Conservation (phyloP, 495 filamentous ascomycete species). For the Xeromyces bisporus region DNA sequence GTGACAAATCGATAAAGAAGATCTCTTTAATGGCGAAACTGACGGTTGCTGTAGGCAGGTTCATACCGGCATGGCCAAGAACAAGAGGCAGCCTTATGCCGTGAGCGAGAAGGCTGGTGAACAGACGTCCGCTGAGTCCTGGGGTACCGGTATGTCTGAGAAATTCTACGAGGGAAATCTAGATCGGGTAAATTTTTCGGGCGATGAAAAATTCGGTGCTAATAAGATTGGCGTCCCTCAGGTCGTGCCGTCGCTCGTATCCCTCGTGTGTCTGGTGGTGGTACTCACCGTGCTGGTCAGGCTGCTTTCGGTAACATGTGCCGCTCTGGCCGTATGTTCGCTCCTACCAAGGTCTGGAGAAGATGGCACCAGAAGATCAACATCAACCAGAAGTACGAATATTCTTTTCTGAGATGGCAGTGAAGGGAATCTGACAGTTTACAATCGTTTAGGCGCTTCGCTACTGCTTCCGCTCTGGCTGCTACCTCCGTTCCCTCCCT, state of each 20-base stretch:
- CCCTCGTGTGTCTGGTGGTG: slow-evolving; percentile 98
- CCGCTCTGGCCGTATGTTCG: slow-evolving; percentile 99
- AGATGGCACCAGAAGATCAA: slow-evolving; percentile 99
- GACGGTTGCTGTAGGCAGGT: slow-evolving; percentile 42
- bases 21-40: slow-evolving; percentile 9
- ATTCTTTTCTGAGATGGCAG: too few species aligned
- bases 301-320: slow-evolving; percentile 99
- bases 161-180: background rate
- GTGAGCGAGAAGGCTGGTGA: slow-evolving; percentile 99
- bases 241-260: slow-evolving; percentile 99
- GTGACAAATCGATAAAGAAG: background rate
- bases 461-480: slow-evolving; percentile 89
- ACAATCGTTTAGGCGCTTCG: slow-evolving; percentile 55
- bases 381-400: slow-evolving; percentile 73
- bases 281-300: slow-evolving; percentile 99
- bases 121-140: slow-evolving; percentile 98
- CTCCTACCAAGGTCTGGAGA: slow-evolving; percentile 98
- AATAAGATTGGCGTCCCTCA: slow-evolving; percentile 20
- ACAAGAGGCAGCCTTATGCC: slow-evolving; percentile 98
- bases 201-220: slow-evolving; percentile 5
- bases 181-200: slow-evolving; percentile 5
- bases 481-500: slow-evolving; percentile 89
- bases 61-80: slow-evolving; percentile 98
- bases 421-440: slow-evolving; percentile 8
- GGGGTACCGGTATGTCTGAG: slow-evolving; percentile 80